Evolutionary conservation across 1,284 basidiomycete genomes (phyloP), one percentile per base, ranked within the genome.

Genomic region (Phylloporus gajari): DNA sequence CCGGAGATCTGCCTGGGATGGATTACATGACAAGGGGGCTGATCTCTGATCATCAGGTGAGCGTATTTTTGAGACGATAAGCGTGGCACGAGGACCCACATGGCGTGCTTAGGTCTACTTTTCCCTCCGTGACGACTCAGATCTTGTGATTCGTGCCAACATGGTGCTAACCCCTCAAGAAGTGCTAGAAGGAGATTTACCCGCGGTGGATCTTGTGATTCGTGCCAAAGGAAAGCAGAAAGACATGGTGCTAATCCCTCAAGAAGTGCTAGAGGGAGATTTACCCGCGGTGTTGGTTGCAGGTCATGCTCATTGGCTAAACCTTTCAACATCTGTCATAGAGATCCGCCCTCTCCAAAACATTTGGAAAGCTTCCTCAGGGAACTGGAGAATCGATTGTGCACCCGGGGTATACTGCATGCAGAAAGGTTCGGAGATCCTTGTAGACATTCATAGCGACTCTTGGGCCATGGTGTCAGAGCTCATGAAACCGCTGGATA

Each of bases 401-500:
- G 40, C 48, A 38, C 25, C 23, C 27, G 64, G 35, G 23, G 12
- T 27, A 38, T 40, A 40, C 32, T 25, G 35, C 11, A 65, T 65
- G 64, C 15, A 46, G 7, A 65, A 38, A 25, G 64, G 48, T 35
- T 13, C 9, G 11, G 48, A 56, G 21, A n/a, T 12, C 23, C 64
- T 65, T 12, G 35, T 51, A n/a, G 64, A 65, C 35, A 53, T 65
- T 51, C 64, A n/a, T n/a, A 65, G 64, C 35, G 48, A 5, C 25
- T 65, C 64, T 17, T 65, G 48, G 64, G 4, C 12, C 25, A 65
- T 65, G 64, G 48, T 65, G 13, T 65, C 63, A 25, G 15, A 23
- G 21, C 63, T 64, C 42, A 19, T 87, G 9, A 35, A 35, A 8
- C 35, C 35, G 8, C 75, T 88, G 9, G 86, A 86, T 60, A 38